Conservation (phyloP, 441 rosid genomes). For the Metrosideros polymorpha region DNA sequence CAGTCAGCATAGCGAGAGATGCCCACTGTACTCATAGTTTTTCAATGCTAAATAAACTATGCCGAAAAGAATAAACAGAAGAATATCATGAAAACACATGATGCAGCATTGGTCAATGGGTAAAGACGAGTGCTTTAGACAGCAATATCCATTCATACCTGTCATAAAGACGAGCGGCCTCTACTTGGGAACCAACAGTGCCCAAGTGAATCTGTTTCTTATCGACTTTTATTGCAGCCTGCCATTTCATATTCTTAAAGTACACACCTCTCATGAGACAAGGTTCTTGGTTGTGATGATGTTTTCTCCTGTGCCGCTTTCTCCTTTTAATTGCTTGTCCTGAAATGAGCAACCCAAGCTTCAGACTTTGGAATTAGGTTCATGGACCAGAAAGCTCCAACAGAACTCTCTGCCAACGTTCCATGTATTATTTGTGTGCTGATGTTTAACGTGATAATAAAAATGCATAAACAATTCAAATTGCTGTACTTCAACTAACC, state of each 20-base stretch:
- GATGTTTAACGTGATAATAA: neutral
- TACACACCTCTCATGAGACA: slow-evolving; percentile 98
- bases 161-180: slow-evolving; percentile 91
- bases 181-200: slow-evolving; percentile 88
- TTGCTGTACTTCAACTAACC: neutral
- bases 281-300: slow-evolving; percentile 77
- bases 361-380: neutral
- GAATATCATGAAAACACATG: neutral
- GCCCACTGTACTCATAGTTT: neutral
- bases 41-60: neutral
- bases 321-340: slow-evolving; percentile 82
- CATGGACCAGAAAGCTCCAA: neutral
- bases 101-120: neutral
- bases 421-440: neutral
- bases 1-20: neutral
- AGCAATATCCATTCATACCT: slow-evolving; percentile 31
- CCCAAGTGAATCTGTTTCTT: slow-evolving; percentile 97
- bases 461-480: neutral
- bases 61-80: neutral
- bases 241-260: slow-evolving; percentile 99
- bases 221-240: slow-evolving; percentile 96
- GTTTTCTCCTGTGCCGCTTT: slow-evolving; percentile 87
- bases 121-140: neutral
- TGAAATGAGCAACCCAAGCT: neutral
- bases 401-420: neutral